Percentiles rank a stretch among this genome's conserved stretches.
Conservation (phyloP, 2,329 filamentous ascomycete genomes). For the Monilinia vaccinii-corymbosi region DNA sequence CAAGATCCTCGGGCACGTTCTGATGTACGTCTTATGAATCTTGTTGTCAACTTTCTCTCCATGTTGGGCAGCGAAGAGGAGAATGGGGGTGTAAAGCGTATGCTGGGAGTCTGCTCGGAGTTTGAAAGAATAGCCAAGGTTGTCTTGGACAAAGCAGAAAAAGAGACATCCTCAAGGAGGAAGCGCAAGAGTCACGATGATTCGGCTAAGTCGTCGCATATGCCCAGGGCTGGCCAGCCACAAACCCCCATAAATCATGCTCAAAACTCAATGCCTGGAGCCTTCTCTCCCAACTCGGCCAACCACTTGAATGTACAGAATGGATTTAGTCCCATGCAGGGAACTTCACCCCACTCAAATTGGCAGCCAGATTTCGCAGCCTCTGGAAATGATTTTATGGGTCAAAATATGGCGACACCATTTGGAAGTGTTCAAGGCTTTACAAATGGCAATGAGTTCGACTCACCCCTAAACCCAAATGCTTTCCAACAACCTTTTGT, state of each 20-base stretch:
- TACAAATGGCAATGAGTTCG: conserved; percentile 23
- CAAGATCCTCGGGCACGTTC: conserved; percentile 80
- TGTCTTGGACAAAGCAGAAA: conserved; percentile 85
- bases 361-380: conserved; percentile 20
- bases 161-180: conserved; percentile 55
- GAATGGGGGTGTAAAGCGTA: conserved; percentile 83
- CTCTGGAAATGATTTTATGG: conserved; percentile 20
- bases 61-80: conserved; percentile 84
- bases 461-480: conserved; percentile 29
- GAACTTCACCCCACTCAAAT: conserved; percentile 17
- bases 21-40: conserved; percentile 82
- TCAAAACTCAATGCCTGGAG: conserved; percentile 20
- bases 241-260: conserved; percentile 22
- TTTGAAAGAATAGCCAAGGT: conserved; percentile 90
- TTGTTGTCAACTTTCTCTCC: conserved; percentile 85
- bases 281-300: conserved; percentile 22
- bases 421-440: conserved; percentile 25
- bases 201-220: conserved; percentile 17
- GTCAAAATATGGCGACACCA: conserved; percentile 21
- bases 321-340: conserved; percentile 23
- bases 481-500: conserved; percentile 77
- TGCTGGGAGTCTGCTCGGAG: conserved; percentile 90
- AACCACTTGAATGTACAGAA: conserved; percentile 23
- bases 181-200: conserved; percentile 71
- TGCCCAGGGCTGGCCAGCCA: conserved; percentile 11